Evolutionary conservation across 768 basidiomycete genomes (phyloP).

Genomic region (Pulveroboletus sp.): DNA sequence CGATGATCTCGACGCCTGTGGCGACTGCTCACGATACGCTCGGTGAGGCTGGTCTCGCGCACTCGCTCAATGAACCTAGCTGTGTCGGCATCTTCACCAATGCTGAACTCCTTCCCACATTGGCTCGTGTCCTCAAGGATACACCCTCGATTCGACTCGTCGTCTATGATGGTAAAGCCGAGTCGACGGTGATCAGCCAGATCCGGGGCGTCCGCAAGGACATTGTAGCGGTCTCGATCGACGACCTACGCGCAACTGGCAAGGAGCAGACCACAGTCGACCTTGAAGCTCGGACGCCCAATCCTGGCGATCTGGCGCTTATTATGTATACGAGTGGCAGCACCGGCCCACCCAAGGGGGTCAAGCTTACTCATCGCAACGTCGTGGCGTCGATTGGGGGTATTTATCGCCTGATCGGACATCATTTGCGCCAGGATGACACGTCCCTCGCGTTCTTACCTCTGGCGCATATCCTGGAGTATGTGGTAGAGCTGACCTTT

Average conservation of each 20-base stretch:
- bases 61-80: conserved; percentile 85
- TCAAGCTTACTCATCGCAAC: conserved; percentile 83
- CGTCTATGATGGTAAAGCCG: conserved; percentile 78
- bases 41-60: conserved; percentile 80
- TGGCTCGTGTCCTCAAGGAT: conserved; percentile 64
- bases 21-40: conserved; percentile 97
- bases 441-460: conserved; percentile 86
- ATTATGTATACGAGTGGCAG: conserved; percentile 89
- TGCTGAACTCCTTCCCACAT: conserved; percentile 77
- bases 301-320: conserved; percentile 49
- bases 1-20: conserved; percentile 70
- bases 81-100: conserved; percentile 89
- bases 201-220: conserved; percentile 52
- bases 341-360: conserved; percentile 94
- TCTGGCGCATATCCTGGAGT: conserved; percentile 93
- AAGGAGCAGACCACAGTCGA: conserved; percentile 47
- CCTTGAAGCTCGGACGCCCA: conserved; percentile 47
- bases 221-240: conserved; percentile 59
- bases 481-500: conserved; percentile 81
- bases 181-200: conserved; percentile 49
- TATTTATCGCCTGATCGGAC: conserved; percentile 59
- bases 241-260: conserved; percentile 70
- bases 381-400: conserved; percentile 83
- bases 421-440: conserved; percentile 43
- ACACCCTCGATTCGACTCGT: conserved; percentile 75